These are phyloP conservation scores for Xylaria sp. DNA, from an alignment of 2,329 filamentous ascomycete genomes.

Conservation along the genomic window DNA sequence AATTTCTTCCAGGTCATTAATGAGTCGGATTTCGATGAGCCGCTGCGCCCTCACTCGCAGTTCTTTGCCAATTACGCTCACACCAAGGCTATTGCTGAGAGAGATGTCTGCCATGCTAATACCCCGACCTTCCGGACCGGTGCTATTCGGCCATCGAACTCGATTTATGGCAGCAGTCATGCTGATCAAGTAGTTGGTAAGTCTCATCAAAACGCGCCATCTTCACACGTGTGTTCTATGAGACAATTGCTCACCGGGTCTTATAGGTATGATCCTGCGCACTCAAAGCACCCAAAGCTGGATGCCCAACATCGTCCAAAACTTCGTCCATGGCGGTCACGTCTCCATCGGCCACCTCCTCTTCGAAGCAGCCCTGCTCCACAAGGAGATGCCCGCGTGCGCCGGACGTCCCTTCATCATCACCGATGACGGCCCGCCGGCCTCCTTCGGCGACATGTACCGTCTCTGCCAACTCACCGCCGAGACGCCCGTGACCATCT, in stretches of 20 bases:
- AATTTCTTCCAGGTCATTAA: constrained; percentile 38
- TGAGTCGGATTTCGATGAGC: constrained; percentile 37
- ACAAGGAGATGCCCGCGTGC: constrained; percentile 32
- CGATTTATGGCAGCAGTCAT: constrained; percentile 31
- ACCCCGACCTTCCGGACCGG: constrained; percentile 44
- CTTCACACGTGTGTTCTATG: background rate
- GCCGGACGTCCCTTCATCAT: constrained; percentile 46
- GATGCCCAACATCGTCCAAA: constrained; percentile 42
- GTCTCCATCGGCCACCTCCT: constrained; percentile 49
- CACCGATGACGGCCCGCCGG: constrained; percentile 45
- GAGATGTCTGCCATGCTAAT: constrained; percentile 36
- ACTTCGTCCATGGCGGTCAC: constrained; percentile 47
- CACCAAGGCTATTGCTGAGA: constrained; percentile 43
- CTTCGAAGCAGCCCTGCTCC: constrained; percentile 47
- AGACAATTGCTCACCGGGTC: background rate
- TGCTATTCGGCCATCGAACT: constrained; percentile 47
- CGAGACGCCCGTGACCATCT: constrained; percentile 31
- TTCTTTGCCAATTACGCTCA: constrained; percentile 44
- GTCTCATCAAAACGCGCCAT: background rate
- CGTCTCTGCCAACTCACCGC: constrained; percentile 30
- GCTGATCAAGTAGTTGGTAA: constrained; percentile 38
- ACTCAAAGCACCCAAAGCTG: constrained; percentile 38
- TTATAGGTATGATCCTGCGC: constrained; percentile 28
- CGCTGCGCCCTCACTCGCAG: constrained; percentile 35
- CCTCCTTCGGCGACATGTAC: constrained; percentile 39